These are phyloP conservation scores for Psilocybe sp. DNA, from an alignment of 768 basidiomycete species.

Conservation along the genomic window DNA sequence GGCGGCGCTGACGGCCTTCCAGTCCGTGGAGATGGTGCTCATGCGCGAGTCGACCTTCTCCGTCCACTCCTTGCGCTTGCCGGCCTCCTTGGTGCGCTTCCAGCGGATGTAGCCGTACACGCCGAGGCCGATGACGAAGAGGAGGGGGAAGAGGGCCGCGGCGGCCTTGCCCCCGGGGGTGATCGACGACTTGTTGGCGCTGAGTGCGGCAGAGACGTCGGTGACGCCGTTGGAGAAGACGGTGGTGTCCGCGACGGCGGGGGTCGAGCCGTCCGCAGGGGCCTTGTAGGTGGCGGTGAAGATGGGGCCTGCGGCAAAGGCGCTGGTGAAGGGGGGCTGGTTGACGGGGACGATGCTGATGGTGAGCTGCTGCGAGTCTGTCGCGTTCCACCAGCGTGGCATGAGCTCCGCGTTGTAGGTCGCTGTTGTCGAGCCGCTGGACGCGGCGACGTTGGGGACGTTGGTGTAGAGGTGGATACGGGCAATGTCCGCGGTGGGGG, in stretches of 20 bases:
- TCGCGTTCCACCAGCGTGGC: conserved; percentile 73
- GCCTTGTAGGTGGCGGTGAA: conserved; percentile 61
- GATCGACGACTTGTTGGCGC: conserved; percentile 34
- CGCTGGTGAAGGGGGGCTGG: conserved; percentile 46
- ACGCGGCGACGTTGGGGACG: conserved; percentile 42
- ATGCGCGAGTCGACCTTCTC: conserved; percentile 77
- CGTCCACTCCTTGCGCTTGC: conserved; percentile 58
- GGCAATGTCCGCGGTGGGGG: conserved; percentile 37
- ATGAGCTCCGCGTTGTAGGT: conserved; percentile 46
- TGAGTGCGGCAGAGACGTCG: conserved; percentile 27
- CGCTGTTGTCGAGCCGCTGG: conserved; percentile 14
- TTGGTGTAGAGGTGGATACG: conserved; percentile 57
- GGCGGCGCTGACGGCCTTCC: conserved; percentile 68
- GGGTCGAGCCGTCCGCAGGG: conserved; percentile 25
- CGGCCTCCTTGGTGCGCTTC: conserved; percentile 45
- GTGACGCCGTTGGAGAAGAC: conserved; percentile 31
- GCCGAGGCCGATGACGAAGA: conserved; percentile 48
- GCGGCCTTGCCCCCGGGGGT: conserved; percentile 43
- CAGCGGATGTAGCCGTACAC: conserved; percentile 49
- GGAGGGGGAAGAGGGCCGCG: conserved; percentile 67
- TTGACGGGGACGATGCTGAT: conserved; percentile 54
- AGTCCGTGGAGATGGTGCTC: conserved; percentile 76
- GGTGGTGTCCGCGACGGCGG: conserved; percentile 39
- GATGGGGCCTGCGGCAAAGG: conserved; percentile 64
- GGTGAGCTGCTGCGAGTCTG: conserved; percentile 47